Evolutionary conservation across 805 yeast genomes (phyloP).

Genomic region (Kazachstania bromeliacearum): DNA sequence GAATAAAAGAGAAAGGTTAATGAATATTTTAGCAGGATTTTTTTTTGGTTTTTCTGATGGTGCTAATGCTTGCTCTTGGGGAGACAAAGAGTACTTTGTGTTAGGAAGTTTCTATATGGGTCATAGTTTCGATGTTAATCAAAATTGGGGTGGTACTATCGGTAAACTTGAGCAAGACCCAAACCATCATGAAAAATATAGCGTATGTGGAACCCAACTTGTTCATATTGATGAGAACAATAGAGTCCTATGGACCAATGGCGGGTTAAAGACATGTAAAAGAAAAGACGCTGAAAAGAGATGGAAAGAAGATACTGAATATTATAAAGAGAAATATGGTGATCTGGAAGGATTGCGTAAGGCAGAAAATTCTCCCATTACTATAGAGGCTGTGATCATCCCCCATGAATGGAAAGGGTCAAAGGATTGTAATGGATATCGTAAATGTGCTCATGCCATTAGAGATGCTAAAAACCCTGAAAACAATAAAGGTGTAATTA

Average conservation of each 20-base stretch:
- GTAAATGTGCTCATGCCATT: constrained; percentile 19
- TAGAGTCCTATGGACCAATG: constrained; percentile 51
- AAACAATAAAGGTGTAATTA: too few relatives aligned
- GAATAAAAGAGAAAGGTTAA: constrained; percentile 17
- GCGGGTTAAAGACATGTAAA: constrained; percentile 57
- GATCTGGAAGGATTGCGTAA: constrained; percentile 5
- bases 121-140: constrained; percentile 31
- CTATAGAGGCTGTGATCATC: constrained; percentile 11
- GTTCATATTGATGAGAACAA: constrained; percentile 20
- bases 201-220: constrained; percentile 27
- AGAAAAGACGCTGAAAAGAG: constrained; percentile 29
- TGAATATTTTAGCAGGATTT: constrained; percentile 3
- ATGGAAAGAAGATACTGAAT: constrained; percentile 16
- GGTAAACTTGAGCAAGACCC: constrained; percentile 25
- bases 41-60: constrained; percentile 23
- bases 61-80: constrained; percentile 40
- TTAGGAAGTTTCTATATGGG: constrained; percentile 44
- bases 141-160: constrained; percentile 30
- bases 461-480: too few relatives aligned
- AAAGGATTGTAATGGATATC: constrained; percentile 14
- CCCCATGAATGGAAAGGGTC: constrained; percentile 19
- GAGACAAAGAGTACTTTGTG: constrained; percentile 76
- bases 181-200: constrained; percentile 4
- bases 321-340: constrained; percentile 18
- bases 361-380: constrained; percentile 10